Evolutionary conservation across 2,329 filamentous ascomycete species (phyloP), one percentile per base, ranked within the genome.

Genomic region (Fusarium sp.): DNA sequence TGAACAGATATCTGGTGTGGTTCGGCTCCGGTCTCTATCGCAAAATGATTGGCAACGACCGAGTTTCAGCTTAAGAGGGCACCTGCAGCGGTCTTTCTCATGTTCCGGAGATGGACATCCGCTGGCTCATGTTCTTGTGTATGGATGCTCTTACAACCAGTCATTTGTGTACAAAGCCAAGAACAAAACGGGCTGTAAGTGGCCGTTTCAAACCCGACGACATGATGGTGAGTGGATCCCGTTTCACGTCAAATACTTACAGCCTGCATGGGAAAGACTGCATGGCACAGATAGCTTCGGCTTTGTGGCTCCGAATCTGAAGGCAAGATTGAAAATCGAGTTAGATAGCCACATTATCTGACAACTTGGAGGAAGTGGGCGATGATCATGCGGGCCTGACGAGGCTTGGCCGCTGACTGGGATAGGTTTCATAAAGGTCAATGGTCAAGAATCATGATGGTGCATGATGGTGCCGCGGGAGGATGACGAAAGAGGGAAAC

Each of bases 381-480:
- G 35, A 37, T 58, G 49, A 69, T 64, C 44, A 60, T 60, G 72
- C 69, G 40, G 59, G 64, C 37, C 56, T 21, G 44, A 32, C 21
- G 40, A 59, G 61, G 60, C 56, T 61, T 59, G 37, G 64, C 56
- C 42, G 50, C 63, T 71, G 63, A 64, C 64, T 64, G 46, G 58
- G 53, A 47, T 46, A 50, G 59, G 44, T 64, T 66, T 72, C 61
- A 67, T 60, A 72, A 69, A 59, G 58, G 60, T 66, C 60, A 74
- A 60, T 72, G 57, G 68, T 72, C 57, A 21, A 66, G 72, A 54
- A 63, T 46, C 64, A 73, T 68, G 62, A 77, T 69, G 60, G 62
- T 67, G 73, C 73, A 77, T 76, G 71, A 76, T 75, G 67, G 71
- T 73, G 67, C 71, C 67, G 61, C 67, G 74, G 70, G 69, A 72